Conservation (phyloP, 305 asterid genomes). For the Ajuga reptans region DNA sequence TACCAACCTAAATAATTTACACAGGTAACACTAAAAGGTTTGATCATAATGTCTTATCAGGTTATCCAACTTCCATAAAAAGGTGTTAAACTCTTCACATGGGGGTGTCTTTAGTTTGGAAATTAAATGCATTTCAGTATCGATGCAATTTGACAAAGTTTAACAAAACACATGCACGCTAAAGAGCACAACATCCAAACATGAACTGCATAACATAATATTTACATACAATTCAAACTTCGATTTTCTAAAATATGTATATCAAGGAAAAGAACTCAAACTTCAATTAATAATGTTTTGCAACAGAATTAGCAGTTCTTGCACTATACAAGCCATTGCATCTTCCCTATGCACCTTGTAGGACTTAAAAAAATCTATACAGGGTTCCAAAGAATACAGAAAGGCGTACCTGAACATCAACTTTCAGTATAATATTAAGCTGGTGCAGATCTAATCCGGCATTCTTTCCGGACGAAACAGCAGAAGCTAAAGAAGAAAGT, state of each 20-base stretch:
- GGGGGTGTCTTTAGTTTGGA: neutral
- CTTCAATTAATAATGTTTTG: neutral
- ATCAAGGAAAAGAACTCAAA: neutral
- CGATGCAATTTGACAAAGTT: neutral
- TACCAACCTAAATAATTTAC: neutral
- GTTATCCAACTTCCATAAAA: neutral
- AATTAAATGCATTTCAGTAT: neutral
- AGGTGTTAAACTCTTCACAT: neutral
- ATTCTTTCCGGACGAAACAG: conserved; percentile 69
- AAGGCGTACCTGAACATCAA: conserved; percentile 80
- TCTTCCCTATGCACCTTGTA: neutral
- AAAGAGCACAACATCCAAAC: neutral
- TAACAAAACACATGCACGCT: neutral
- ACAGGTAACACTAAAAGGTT: neutral
- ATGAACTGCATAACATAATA: neutral
- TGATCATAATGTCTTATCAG: neutral
- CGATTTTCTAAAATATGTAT: neutral
- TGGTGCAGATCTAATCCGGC: conserved; percentile 89
- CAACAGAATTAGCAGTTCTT: neutral
- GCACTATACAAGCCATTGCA: conserved; percentile 1
- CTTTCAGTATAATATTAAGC: conserved; percentile 83
- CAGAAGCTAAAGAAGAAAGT: conserved; percentile 89
- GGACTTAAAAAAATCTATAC: neutral
- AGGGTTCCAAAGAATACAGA: neutral
- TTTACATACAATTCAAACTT: neutral